Percentiles rank a stretch among this genome's conserved stretches.
Evolutionary conservation across 2,329 filamentous ascomycete genomes (phyloP).

Genomic region (Zymoseptoria pseudotritici): DNA sequence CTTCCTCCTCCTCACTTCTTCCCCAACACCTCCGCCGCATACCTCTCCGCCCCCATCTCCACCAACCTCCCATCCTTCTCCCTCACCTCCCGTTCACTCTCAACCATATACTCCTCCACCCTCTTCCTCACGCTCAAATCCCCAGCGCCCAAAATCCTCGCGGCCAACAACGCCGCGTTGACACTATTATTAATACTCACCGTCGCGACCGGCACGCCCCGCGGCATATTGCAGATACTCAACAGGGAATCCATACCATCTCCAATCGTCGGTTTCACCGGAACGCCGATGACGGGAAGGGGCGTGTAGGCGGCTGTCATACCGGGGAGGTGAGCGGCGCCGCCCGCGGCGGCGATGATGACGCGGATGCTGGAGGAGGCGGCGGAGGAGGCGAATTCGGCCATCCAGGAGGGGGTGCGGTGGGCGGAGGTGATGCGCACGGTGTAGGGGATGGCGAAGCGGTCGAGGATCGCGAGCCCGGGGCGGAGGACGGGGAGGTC

Average conservation of each 20-base stretch:
- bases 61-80: constrained; percentile 53
- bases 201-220: constrained; percentile 36
- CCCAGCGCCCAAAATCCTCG: constrained; percentile 34
- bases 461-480: constrained; percentile 58
- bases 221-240: constrained; percentile 47
- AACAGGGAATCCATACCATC: constrained; percentile 45
- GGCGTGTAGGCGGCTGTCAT: constrained; percentile 46
- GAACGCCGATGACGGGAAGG: constrained; percentile 45
- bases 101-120: constrained; percentile 54
- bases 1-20: constrained; percentile 15
- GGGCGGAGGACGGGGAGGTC: constrained; percentile 62
- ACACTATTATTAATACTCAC: constrained; percentile 41
- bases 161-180: constrained; percentile 42
- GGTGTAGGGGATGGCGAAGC: constrained; percentile 66
- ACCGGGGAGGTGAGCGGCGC: constrained; percentile 45
- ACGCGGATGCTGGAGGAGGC: constrained; percentile 32
- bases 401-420: constrained; percentile 44
- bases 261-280: constrained; percentile 43
- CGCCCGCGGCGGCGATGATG: constrained; percentile 44
- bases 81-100: constrained; percentile 57
- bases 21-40: constrained; percentile 20
- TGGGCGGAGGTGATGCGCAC: constrained; percentile 69
- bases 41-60: constrained; percentile 41
- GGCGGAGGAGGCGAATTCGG: constrained; percentile 37
- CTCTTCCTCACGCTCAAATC: constrained; percentile 50